phyloP scores from a whole-genome alignment of 2,329 filamentous ascomycete species.

The Metarhizium guizhouense region DNA sequence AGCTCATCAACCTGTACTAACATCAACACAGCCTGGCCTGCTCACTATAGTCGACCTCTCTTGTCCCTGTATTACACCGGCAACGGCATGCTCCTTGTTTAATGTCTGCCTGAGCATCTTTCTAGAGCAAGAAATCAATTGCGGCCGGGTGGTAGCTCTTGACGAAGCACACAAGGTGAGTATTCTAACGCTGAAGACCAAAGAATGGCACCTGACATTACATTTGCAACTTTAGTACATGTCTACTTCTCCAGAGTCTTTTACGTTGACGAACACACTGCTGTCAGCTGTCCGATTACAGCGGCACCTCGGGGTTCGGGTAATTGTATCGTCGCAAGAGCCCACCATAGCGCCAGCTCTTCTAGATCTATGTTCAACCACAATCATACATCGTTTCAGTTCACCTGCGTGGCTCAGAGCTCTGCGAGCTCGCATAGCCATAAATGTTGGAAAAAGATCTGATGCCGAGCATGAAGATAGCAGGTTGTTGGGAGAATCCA shows the following conservation, averaged over 20 bases:
- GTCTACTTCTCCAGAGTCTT: constrained; percentile 41
- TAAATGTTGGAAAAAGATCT: background rate
- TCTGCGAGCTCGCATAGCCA: constrained; percentile 31
- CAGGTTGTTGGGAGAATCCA: too few relatives aligned
- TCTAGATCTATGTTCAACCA: constrained; percentile 58
- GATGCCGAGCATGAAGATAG: background rate
- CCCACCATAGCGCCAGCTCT: constrained; percentile 58
- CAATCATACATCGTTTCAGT: constrained; percentile 60
- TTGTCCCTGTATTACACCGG: constrained; percentile 56
- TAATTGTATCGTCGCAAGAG: constrained; percentile 66
- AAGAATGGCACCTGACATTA: background rate
- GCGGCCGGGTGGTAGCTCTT: constrained; percentile 53
- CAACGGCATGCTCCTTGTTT: constrained; percentile 60
- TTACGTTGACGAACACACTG: constrained; percentile 49
- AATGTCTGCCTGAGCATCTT: constrained; percentile 59
- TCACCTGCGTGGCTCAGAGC: constrained; percentile 49
- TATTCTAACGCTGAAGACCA: background rate
- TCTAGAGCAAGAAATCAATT: constrained; percentile 37
- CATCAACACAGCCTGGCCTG: constrained; percentile 28
- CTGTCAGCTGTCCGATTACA: constrained; percentile 56
- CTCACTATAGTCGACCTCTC: constrained; percentile 63
- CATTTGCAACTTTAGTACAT: constrained; percentile 41
- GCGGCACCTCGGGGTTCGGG: constrained; percentile 54
- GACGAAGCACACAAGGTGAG: constrained; percentile 58
- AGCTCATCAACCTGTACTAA: background rate